Conservation (phyloP, 352 stramenopile species). For the Plasmopara halstedii region DNA sequence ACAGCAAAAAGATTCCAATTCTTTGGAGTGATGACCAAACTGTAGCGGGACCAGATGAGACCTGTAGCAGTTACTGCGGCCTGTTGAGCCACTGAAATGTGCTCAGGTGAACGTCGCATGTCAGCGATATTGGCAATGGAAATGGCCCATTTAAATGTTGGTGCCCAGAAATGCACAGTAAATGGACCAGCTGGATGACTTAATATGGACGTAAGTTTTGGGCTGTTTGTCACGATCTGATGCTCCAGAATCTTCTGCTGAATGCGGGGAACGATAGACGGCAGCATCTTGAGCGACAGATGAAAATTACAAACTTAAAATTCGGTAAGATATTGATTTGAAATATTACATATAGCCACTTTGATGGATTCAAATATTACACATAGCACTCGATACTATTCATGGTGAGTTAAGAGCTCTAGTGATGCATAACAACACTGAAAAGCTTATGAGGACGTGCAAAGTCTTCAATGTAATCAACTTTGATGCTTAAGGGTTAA, state of each 20-base stretch:
- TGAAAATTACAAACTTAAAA: too few relatives aligned
- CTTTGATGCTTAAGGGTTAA: too few relatives aligned
- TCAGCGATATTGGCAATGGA: constrained; percentile 83
- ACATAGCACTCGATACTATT: too few relatives aligned
- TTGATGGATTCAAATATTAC: too few relatives aligned
- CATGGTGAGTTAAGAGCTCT: too few relatives aligned
- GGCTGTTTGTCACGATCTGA: constrained; percentile 60
- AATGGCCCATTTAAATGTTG: constrained; percentile 85
- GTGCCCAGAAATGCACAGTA: constrained; percentile 88
- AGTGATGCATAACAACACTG: too few relatives aligned
- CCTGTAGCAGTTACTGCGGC: constrained; percentile 63
- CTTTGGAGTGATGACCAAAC: constrained; percentile 79
- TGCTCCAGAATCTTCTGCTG: constrained; percentile 68
- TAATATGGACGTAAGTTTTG: constrained; percentile 52
- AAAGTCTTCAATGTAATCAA: too few relatives aligned
- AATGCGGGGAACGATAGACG: constrained; percentile 62
- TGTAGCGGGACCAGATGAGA: constrained; percentile 89
- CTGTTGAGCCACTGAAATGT: constrained; percentile 81
- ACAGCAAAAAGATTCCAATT: constrained; percentile 90
- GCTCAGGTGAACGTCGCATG: constrained; percentile 71
- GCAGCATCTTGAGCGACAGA: too few relatives aligned
- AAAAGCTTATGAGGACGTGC: too few relatives aligned
- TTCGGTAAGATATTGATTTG: too few relatives aligned
- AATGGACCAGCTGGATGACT: constrained; percentile 79
- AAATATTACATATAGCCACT: too few relatives aligned